Evolutionary conservation across 2,329 filamentous ascomycete species (phyloP), one percentile per base, ranked within the genome.

Genomic region (Diaporthe sp.): DNA sequence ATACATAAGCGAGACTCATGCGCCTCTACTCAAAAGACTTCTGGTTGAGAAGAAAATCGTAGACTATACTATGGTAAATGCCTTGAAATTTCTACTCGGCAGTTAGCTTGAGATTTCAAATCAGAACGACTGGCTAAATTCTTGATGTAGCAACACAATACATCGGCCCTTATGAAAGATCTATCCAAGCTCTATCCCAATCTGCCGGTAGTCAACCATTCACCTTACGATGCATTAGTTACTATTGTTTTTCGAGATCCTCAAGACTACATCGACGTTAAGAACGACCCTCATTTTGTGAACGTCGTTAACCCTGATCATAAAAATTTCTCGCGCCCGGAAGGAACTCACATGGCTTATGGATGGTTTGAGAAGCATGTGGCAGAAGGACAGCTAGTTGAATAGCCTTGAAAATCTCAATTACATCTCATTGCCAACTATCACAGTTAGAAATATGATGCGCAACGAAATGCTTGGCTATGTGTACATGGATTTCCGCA

Each of bases 201-300:
- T 33, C 60, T 64, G 22, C 40, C 60, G 9, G 40, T 42, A n/a
- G 40, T 64, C 17, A 64, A 64, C 6, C 25, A 64, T 30, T 64
- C 60, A 30, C 25, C 60, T 30, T 64, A 64, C 12, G 60, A 64
- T 33, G 60, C 60, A 47, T 15, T 64, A 9, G 60, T 64, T 4
- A 64, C 60, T 4, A 64, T 64, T 33, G 60, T 64, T 22, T 64
- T 64, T 15, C 40, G 60, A 22, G 60, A 64, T 40, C 60, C 60
- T 64, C 60, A 64, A 47, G 60, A 64, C 19, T 64, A 64, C 4
- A 64, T 64, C 9, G 40, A 64, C 40, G 60, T 64, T 9, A 64
- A 64, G 28, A 64, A 64, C 5, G 60, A 64, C 40, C 40, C 60
- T 10, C 60, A 64, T 47, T 64, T 64, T 64, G 57, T 61, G n/a